Percentiles rank a stretch among this genome's conserved stretches.
These are phyloP conservation scores for Tricholomella constricta DNA, from an alignment of 768 basidiomycete species.

Conservation along the genomic window DNA sequence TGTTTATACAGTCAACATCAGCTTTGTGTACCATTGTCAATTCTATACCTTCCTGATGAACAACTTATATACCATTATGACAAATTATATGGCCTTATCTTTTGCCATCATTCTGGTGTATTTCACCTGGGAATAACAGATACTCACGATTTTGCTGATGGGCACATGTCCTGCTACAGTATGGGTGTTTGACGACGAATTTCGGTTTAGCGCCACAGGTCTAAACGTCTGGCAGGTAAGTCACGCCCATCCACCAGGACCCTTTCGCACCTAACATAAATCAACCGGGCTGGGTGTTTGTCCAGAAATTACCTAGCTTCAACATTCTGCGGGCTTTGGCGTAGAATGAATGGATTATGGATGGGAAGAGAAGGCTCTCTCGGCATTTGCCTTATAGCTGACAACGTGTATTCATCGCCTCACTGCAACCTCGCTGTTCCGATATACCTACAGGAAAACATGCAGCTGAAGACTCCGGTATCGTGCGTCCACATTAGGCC, in stretches of 20 bases:
- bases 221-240: conserved; percentile 30
- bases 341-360: conserved; percentile 25
- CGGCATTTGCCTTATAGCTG: conserved; percentile 30
- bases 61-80: too few species aligned
- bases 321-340: conserved; percentile 36
- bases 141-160: background rate
- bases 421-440: conserved; percentile 39
- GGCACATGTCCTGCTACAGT: conserved; percentile 61
- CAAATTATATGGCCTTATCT: too few species aligned
- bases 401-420: conserved; percentile 18
- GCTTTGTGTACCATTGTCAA: too few species aligned
- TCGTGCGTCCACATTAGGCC: conserved; percentile 18
- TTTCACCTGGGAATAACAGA: too few species aligned
- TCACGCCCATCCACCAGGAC: conserved; percentile 5
- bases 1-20: too few species aligned
- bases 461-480: conserved; percentile 15
- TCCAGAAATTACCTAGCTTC: conserved; percentile 31
- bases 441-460: conserved; percentile 1
- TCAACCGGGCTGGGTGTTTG: background rate
- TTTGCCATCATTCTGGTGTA: background rate
- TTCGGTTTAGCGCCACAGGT: conserved; percentile 62
- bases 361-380: conserved; percentile 31
- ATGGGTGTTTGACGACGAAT: conserved; percentile 59
- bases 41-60: too few species aligned
- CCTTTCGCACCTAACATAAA: conserved; percentile 12